Evolutionary conservation across 1,284 basidiomycete species (phyloP).

Genomic region (Ustilago cynodontis): DNA sequence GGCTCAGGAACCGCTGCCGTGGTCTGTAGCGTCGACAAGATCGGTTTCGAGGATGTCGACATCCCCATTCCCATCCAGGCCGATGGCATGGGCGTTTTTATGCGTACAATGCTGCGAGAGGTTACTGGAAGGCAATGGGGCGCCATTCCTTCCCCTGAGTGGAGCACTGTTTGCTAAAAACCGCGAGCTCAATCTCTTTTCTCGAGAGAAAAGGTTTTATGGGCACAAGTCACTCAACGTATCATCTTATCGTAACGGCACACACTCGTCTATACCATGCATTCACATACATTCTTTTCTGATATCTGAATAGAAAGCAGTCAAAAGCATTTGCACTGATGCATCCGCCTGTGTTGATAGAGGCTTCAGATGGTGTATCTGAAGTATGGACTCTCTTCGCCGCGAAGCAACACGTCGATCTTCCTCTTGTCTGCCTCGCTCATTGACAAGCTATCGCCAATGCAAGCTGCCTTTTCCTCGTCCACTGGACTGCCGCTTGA

Average conservation of each 20-base stretch:
- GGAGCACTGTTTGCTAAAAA: conserved; percentile 50
- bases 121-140: conserved; percentile 56
- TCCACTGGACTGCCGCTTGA: conserved; percentile 1
- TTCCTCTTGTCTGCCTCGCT: conserved; percentile 27
- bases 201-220: not conserved
- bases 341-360: no score
- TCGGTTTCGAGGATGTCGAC: conserved; percentile 47
- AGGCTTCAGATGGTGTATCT: conserved; percentile 54
- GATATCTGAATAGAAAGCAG: not conserved
- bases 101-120: conserved; percentile 48
- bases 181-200: not conserved
- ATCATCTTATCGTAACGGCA: not conserved
- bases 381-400: conserved; percentile 49
- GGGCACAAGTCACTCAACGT: not conserved
- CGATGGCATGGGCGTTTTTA: conserved; percentile 51
- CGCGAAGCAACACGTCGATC: conserved; percentile 44
- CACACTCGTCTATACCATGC: conserved; percentile 1
- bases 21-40: conserved; percentile 56
- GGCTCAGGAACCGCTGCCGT: conserved; percentile 55
- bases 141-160: conserved; percentile 41
- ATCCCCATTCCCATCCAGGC: conserved; percentile 44
- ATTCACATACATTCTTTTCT: not conserved
- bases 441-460: not conserved
- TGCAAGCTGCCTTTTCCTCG: conserved; percentile 2
- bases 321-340: no score